Percentiles rank a stretch among this genome's conserved stretches.
These are phyloP conservation scores for Aurifilum marmelostoma DNA, from an alignment of 2,329 filamentous ascomycete genomes.

Conservation along the genomic window DNA sequence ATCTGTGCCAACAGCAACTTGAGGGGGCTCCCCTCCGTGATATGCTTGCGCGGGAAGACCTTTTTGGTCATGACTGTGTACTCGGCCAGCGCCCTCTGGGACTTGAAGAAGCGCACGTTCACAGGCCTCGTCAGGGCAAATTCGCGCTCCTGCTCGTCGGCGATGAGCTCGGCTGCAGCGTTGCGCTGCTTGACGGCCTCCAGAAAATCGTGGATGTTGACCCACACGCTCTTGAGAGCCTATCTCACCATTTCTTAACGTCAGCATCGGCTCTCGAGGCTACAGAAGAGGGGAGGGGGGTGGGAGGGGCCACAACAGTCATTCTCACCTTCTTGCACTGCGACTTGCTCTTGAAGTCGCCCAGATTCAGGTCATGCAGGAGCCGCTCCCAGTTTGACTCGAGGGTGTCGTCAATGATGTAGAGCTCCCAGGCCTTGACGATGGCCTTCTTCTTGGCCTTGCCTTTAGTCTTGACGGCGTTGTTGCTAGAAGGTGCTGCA, in stretches of 20 bases:
- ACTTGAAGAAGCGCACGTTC: conserved; percentile 40
- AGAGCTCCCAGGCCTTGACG: conserved; percentile 33
- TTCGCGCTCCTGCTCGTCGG: background rate
- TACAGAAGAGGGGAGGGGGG: background rate
- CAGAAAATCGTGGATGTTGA: conserved; percentile 57
- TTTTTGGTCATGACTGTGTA: conserved; percentile 44
- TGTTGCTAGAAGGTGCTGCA: background rate
- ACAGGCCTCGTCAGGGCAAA: conserved; percentile 21
- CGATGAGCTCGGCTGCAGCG: background rate
- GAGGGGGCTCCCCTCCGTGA: conserved; percentile 46
- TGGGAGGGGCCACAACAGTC: background rate
- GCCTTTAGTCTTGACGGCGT: conserved; percentile 16
- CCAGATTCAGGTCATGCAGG: conserved; percentile 46
- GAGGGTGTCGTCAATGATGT: conserved; percentile 37
- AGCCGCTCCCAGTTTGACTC: conserved; percentile 49
- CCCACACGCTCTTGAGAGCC: conserved; percentile 46
- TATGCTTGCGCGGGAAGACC: conserved; percentile 50
- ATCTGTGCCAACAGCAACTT: conserved; percentile 43
- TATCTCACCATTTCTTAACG: conserved; percentile 30
- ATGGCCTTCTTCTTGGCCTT: conserved; percentile 29
- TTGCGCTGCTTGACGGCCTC: conserved; percentile 35
- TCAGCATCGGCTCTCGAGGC: no score
- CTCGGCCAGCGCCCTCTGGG: conserved; percentile 36
- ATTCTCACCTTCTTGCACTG: conserved; percentile 49
- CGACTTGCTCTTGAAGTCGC: conserved; percentile 45